phyloP scores from a whole-genome alignment of 108 stramenopile genomes.

The Skeletonema potamos region DNA sequence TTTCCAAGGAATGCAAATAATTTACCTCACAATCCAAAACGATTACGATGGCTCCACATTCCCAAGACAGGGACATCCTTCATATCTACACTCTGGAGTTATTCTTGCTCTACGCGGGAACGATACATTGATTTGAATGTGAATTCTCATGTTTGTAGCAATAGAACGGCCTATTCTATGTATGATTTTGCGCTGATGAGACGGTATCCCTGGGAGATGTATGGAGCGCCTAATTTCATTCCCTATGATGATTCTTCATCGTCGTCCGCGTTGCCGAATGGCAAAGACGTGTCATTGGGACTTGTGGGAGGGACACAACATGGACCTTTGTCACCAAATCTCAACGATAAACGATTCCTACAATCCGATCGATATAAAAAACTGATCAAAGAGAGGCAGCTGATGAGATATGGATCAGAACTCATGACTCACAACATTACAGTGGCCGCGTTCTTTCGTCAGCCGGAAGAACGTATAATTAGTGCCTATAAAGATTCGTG shows the following conservation, averaged over 20 bases:
- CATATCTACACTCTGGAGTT: slow-evolving; percentile 39
- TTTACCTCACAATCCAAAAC: slow-evolving; percentile 9
- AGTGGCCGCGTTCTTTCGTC: slow-evolving; percentile 43
- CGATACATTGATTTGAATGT: slow-evolving; percentile 44
- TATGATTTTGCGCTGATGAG: slow-evolving; percentile 51
- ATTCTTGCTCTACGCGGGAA: slow-evolving; percentile 13
- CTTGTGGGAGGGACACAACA: slow-evolving; percentile 50
- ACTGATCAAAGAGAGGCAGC: neutral
- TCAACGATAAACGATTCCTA: neutral
- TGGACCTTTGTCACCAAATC: slow-evolving; percentile 16
- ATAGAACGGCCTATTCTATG: slow-evolving; percentile 20
- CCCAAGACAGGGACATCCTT: slow-evolving; percentile 55
- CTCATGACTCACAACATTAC: slow-evolving; percentile 34
- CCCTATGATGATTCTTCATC: neutral
- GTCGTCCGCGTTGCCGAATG: neutral
- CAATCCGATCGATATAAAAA: slow-evolving; percentile 10
- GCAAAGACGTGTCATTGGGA: slow-evolving; percentile 26
- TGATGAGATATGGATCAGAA: slow-evolving; percentile 27
- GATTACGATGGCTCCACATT: slow-evolving; percentile 45
- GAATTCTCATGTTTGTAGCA: slow-evolving; percentile 21
- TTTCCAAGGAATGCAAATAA: too few species aligned
- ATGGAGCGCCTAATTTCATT: slow-evolving; percentile 37
- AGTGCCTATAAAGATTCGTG: slow-evolving; percentile 36
- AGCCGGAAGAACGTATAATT: slow-evolving; percentile 46
- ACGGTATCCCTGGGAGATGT: slow-evolving; percentile 52